Percentiles rank a stretch among this genome's conserved stretches.
phyloP scores from a whole-genome alignment of 2,329 filamentous ascomycete genomes.

The Periconia macrospinosa region DNA sequence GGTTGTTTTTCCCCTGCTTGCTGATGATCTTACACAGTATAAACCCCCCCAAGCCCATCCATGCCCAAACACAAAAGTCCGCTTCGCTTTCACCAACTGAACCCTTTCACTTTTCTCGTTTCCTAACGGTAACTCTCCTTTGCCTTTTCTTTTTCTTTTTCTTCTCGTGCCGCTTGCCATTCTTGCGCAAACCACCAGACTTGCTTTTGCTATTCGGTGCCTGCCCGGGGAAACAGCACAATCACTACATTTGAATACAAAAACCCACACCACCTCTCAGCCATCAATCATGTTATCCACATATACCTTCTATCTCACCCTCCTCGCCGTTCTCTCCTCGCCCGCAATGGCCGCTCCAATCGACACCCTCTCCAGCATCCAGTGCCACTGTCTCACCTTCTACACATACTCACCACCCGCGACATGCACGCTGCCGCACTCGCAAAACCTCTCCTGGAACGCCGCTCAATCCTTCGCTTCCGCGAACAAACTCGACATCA shows the following conservation, averaged over 20 bases:
- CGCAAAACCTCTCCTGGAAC: conserved; percentile 25
- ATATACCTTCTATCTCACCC: conserved; percentile 4
- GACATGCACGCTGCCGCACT: conserved; percentile 22
- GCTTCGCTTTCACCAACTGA: neutral
- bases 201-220: neutral
- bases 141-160: neutral
- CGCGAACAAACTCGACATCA: conserved; percentile 23
- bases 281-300: conserved; percentile 6
- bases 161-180: too few species aligned
- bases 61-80: neutral
- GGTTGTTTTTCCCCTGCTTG: neutral
- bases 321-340: conserved; percentile 4
- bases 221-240: neutral
- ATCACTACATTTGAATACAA: neutral
- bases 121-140: neutral
- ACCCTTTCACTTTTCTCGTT: neutral
- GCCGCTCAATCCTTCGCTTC: conserved; percentile 24
- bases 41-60: neutral
- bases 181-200: too few species aligned
- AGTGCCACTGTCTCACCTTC: conserved; percentile 30
- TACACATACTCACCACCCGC: conserved; percentile 19
- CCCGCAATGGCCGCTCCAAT: conserved; percentile 14
- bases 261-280: neutral
- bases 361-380: conserved; percentile 19
- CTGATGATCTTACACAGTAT: neutral